A percentile compares a stretch with the other conserved stretches of the same genome.
Evolutionary conservation across 2,329 filamentous ascomycete species (phyloP).

Genomic region (Colletotrichum camelliae): DNA sequence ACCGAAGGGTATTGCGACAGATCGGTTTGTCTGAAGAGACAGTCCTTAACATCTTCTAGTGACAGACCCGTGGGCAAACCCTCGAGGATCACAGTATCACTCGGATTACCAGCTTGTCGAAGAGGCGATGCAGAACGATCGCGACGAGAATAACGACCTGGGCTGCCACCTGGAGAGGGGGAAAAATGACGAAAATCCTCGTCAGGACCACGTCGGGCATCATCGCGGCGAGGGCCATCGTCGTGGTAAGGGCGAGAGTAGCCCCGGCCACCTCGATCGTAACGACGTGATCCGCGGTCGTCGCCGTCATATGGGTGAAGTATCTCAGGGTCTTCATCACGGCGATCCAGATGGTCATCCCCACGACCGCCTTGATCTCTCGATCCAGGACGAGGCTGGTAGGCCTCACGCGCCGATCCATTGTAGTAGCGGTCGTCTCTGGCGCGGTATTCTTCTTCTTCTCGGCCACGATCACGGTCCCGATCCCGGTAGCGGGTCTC

Average conservation of each 20-base stretch:
- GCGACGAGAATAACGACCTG: constrained; percentile 20
- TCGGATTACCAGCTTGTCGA: constrained; percentile 46
- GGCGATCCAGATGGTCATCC: constrained; percentile 33
- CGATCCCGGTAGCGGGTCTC: constrained; percentile 27
- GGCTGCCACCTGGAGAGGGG: constrained; percentile 18
- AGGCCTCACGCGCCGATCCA: constrained; percentile 26
- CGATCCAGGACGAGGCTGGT: constrained; percentile 23
- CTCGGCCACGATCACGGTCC: constrained; percentile 10
- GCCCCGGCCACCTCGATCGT: constrained; percentile 17
- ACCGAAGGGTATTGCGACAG: constrained; percentile 40
- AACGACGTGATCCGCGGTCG: constrained; percentile 31
- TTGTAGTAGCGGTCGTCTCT: constrained; percentile 25
- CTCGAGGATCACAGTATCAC: constrained; percentile 60
- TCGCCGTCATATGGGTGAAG: constrained; percentile 33
- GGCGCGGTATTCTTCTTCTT: background rate
- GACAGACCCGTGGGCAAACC: constrained; percentile 55
- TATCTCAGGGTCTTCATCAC: constrained; percentile 41
- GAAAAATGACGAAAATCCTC: constrained; percentile 20
- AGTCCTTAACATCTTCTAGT: constrained; percentile 54
- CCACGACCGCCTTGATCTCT: constrained; percentile 29
- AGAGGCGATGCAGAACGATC: constrained; percentile 28
- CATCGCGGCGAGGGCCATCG: constrained; percentile 20
- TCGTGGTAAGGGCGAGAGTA: constrained; percentile 19
- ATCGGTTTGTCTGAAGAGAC: constrained; percentile 36
- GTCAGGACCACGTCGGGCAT: constrained; percentile 18